Conservation (phyloP, 176 grass and related monocot species). For the Themeda triandra region DNA sequence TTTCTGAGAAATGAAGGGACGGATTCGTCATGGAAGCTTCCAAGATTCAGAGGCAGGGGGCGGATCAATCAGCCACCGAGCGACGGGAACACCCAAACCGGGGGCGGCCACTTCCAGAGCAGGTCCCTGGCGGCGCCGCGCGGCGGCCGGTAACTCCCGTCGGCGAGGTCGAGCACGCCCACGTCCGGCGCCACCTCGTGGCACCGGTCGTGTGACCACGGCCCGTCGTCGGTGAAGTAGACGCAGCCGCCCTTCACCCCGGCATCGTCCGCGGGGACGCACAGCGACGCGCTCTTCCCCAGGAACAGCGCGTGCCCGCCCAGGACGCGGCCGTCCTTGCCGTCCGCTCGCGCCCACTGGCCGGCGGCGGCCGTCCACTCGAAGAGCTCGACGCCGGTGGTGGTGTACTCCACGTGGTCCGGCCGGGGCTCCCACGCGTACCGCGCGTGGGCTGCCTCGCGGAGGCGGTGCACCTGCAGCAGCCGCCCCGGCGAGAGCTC, state of each 20-base stretch:
- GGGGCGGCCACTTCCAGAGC: conserved; percentile 59
- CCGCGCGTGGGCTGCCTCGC: background rate
- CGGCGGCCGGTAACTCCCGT: conserved; percentile 34
- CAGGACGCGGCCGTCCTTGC: background rate
- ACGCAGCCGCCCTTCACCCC: conserved; percentile 32
- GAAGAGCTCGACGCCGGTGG: conserved; percentile 44
- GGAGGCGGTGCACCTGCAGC: conserved; percentile 40
- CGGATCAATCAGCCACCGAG: background rate
- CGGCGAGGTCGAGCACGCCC: conserved; percentile 46
- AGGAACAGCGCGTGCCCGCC: conserved; percentile 38
- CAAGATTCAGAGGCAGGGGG: background rate
- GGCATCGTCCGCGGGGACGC: background rate
- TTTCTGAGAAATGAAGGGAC: background rate
- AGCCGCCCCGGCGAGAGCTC: conserved; percentile 46
- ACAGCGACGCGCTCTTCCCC: conserved; percentile 51
- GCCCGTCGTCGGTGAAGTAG: conserved; percentile 62
- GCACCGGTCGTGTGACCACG: conserved; percentile 54
- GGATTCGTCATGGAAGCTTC: background rate
- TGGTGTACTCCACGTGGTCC: conserved; percentile 47
- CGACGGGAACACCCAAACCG: conserved; percentile 45
- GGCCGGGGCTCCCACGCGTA: conserved; percentile 49
- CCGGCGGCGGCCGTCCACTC: conserved; percentile 5
- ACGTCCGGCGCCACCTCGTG: conserved; percentile 55
- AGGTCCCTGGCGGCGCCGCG: conserved; percentile 26
- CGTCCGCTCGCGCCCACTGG: background rate